These are phyloP conservation scores for Globisporangium ultimum DNA, from an alignment of 352 stramenopile species.

Conservation along the genomic window DNA sequence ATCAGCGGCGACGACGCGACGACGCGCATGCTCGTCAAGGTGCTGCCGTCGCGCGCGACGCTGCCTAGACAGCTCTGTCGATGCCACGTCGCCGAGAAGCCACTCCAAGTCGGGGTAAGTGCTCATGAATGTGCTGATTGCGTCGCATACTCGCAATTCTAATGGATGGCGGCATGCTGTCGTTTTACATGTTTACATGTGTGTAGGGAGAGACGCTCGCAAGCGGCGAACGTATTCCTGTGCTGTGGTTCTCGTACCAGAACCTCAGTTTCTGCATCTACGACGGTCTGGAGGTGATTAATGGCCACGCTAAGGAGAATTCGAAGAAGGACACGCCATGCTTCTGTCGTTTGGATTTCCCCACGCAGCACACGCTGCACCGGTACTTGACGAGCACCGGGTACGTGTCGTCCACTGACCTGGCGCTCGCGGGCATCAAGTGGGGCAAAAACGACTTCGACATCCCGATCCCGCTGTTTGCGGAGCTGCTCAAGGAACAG, in stretches of 20 bases:
- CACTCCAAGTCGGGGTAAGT: conserved; percentile 15
- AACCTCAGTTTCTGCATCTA: conserved; percentile 77
- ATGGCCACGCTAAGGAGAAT: background rate
- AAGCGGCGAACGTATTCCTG: conserved; percentile 24
- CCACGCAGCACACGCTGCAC: conserved; percentile 25
- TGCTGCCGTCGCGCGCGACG: conserved; percentile 45
- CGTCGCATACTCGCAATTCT: too few species aligned
- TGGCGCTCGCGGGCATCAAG: conserved; percentile 29
- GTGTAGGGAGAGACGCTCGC: conserved; percentile 14
- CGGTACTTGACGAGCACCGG: conserved; percentile 21
- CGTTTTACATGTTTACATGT: background rate
- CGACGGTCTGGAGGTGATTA: conserved; percentile 24
- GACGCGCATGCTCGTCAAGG: conserved; percentile 38
- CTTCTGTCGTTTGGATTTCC: conserved; percentile 46
- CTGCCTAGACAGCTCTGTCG: conserved; percentile 54
- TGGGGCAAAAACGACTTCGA: conserved; percentile 79
- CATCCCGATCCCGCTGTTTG: conserved; percentile 85
- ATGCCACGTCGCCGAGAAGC: conserved; percentile 26
- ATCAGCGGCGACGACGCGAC: background rate
- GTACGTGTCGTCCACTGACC: conserved; percentile 8
- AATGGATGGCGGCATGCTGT: too few species aligned
- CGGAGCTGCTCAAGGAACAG: conserved; percentile 89
- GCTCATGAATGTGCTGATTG: background rate
- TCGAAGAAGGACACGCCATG: conserved; percentile 7
- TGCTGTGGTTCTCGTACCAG: conserved; percentile 75